Percentiles rank a stretch among this genome's conserved stretches.
Conservation (phyloP, 1,284 basidiomycete species). For the Schizophyllum commune region DNA sequence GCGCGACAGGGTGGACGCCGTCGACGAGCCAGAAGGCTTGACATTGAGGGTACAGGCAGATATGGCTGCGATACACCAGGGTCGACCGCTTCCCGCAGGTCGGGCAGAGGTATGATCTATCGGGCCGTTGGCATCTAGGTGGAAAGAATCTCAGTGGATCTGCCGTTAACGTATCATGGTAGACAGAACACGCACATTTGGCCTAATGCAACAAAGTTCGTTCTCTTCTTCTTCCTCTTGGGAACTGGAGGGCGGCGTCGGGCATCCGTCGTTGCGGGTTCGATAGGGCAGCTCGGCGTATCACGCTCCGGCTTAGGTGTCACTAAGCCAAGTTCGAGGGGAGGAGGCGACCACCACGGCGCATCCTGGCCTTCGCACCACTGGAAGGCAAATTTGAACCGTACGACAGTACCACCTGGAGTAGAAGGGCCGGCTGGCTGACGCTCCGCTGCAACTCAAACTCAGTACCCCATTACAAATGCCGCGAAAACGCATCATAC, state of each 20-base stretch:
- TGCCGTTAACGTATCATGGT: no score
- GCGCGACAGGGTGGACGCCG: conserved; percentile 17
- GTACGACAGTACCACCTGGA: conserved; percentile 40
- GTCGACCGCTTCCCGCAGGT: conserved; percentile 37
- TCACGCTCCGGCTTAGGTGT: no score
- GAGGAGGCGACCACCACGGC: background rate
- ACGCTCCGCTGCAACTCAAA: conserved; percentile 46
- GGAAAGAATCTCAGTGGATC: no score
- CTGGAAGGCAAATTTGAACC: conserved; percentile 74
- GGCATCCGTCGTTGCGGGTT: no score
- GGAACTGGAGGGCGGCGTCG: no score
- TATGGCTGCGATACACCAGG: conserved; percentile 50
- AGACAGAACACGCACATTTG: no score
- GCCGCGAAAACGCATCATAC: conserved; percentile 31
- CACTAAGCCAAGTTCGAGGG: background rate
- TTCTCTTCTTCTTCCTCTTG: no score
- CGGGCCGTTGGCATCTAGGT: background rate
- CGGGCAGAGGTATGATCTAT: conserved; percentile 16
- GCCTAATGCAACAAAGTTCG: no score
- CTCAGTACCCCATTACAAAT: background rate
- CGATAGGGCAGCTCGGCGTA: background rate
- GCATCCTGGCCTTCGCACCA: conserved; percentile 63
- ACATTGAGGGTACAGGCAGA: conserved; percentile 55
- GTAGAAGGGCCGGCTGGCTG: conserved; percentile 35
- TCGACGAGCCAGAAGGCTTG: conserved; percentile 41